Evolutionary conservation across 1,284 basidiomycete species (phyloP), one percentile per base, ranked within the genome.

Genomic region (Chiua sp.): DNA sequence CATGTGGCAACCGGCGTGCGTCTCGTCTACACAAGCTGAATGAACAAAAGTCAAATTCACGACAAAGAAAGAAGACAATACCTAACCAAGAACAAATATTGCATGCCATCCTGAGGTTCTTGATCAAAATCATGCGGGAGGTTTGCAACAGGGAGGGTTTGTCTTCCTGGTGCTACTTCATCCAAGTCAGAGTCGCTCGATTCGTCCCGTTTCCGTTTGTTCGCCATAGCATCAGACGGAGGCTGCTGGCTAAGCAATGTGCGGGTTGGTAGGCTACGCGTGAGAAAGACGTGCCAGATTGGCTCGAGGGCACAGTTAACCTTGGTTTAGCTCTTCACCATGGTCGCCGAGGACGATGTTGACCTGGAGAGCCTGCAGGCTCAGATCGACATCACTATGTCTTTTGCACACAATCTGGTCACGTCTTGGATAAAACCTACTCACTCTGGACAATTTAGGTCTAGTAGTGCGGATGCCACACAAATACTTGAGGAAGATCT

Each of bases 11-110:
- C 57, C 75, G 69, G 53, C 82, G 82, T 55, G 88, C 86, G 72
- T 91, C 87, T 59, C 90, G 86, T 65, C 90, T 92, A 50, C 33
- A 10, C 51, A 62, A 26, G 46, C 22, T 42, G 33, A 42, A 42
- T 54, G 57, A 64, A 64, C 20, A 44, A 58, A 28, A 22, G 60
- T 39, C 42, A 35, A 49, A 57, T 33, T 35, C 3, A 65, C 77
- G 57, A 64, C 23, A 35, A 55, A 53, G n/a, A 50, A 33, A 56
- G 52, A 20, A 51, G 48, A 59, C 30, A 16, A 37, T 72, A 91
- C 91, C 91, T 83, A 54, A 94, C 92, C 55, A 86, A 86, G 72
- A 93, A 93, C 39, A 94, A 79, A 72, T 94, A 94, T 69, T 94
- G 83, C 80, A 90, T 67, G 3, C 92, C 92, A 73, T 94, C 88